Conservation (phyloP, 441 rosid species). For the Erodium moschatum region DNA sequence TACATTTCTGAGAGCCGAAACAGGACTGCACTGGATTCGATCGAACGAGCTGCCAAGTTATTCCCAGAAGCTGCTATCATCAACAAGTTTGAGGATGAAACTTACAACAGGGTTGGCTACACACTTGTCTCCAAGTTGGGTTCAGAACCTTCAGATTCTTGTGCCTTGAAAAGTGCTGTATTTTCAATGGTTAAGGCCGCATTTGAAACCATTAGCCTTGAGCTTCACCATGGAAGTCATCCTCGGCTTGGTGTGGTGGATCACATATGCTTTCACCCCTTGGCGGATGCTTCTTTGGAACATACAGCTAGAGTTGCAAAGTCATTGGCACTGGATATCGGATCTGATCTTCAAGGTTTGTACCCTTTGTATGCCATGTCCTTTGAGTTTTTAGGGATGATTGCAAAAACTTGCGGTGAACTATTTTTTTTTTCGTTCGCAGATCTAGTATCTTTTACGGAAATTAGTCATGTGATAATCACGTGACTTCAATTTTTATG, state of each 20-base stretch:
- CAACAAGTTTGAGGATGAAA: constrained; percentile 67
- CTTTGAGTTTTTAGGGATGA: background rate
- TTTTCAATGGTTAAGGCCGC: constrained; percentile 79
- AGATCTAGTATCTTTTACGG: too few relatives aligned
- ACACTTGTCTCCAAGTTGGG: constrained; percentile 54
- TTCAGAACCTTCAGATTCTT: constrained; percentile 25
- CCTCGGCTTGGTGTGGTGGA: constrained; percentile 91
- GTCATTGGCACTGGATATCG: constrained; percentile 57
- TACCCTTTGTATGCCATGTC: constrained; percentile 5
- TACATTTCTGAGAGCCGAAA: constrained; percentile 73
- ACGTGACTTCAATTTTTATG: too few relatives aligned
- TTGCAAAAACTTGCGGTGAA: too few relatives aligned
- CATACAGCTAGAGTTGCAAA: constrained; percentile 56
- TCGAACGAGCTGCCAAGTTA: constrained; percentile 55
- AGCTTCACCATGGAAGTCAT: constrained; percentile 65
- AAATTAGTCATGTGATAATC: too few relatives aligned
- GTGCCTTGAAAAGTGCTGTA: constrained; percentile 40
- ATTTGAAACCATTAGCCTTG: constrained; percentile 48
- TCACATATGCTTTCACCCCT: constrained; percentile 80
- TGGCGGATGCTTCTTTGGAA: constrained; percentile 46
- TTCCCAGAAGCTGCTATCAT: constrained; percentile 56
- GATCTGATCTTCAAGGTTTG: constrained; percentile 60
- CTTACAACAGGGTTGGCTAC: constrained; percentile 75
- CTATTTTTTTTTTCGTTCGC: too few relatives aligned
- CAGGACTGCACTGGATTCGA: constrained; percentile 49